These are phyloP conservation scores for Primulina eburnea DNA, from an alignment of 257 asterid genomes.

Conservation along the genomic window DNA sequence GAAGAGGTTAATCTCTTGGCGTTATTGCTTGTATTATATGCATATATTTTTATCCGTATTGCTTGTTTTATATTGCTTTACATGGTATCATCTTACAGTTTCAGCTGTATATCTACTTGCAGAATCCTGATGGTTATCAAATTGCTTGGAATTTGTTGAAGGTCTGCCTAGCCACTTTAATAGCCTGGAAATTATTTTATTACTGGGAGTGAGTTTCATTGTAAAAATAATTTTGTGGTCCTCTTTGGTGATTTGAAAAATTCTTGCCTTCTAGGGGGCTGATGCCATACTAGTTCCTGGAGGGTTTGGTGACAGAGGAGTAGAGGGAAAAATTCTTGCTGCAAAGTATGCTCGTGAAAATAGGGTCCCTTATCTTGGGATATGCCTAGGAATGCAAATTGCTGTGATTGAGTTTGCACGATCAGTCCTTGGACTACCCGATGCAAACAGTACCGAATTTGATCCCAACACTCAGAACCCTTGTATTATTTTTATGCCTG, in stretches of 20 bases:
- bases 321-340: conserved; percentile 77
- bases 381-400: conserved; percentile 79
- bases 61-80: conserved; percentile 15
- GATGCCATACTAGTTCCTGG: conserved; percentile 78
- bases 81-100: conserved; percentile 26
- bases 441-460: conserved; percentile 76
- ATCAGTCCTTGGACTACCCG: conserved; percentile 56
- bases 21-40: conserved; percentile 11
- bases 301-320: conserved; percentile 87
- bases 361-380: conserved; percentile 65
- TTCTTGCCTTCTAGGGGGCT: conserved; percentile 50
- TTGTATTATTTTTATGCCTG: conserved; percentile 75
- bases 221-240: conserved; percentile 9
- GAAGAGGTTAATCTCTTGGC: conserved; percentile 46
- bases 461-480: conserved; percentile 55
- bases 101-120: conserved; percentile 32
- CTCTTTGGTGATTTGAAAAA: conserved; percentile 23
- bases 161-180: conserved; percentile 41
- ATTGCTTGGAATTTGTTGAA: conserved; percentile 79
- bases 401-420: conserved; percentile 70
- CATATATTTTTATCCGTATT: background rate
- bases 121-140: conserved; percentile 69
- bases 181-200: conserved; percentile 2
- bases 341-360: conserved; percentile 81
- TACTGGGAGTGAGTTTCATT: conserved; percentile 1